Evolutionary conservation across 768 basidiomycete species (phyloP).

Genomic region (Kondoa subrosea): DNA sequence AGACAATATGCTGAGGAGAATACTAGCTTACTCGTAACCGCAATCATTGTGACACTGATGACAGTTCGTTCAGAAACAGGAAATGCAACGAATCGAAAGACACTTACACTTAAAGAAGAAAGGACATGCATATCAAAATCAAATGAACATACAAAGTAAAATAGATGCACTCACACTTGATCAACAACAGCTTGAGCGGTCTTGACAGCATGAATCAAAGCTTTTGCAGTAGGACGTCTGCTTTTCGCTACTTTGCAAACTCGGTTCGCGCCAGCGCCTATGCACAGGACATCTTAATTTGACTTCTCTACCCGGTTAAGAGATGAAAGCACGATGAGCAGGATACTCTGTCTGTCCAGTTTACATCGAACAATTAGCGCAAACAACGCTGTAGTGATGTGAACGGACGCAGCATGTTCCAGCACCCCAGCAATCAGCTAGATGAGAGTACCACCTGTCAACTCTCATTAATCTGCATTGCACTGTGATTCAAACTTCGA

Average conservation of each 20-base stretch:
- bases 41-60: background rate
- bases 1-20: background rate
- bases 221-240: background rate
- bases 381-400: background rate
- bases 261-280: background rate
- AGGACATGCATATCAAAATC: background rate
- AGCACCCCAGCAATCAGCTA: background rate
- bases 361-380: background rate
- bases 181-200: background rate
- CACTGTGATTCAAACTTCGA: no score
- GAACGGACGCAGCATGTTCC: background rate
- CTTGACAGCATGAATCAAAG: background rate
- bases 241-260: constrained; percentile 4
- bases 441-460: background rate
- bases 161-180: background rate
- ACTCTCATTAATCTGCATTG: background rate
- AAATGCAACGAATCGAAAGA: no score
- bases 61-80: no score
- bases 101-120: background rate
- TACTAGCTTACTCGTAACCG: background rate
- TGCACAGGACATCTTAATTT: background rate
- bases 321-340: background rate
- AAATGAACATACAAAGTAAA: background rate
- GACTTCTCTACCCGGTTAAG: background rate
- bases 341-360: background rate